Conservation (phyloP, 2,329 filamentous ascomycete species). For the Colletotrichum aenigma region DNA sequence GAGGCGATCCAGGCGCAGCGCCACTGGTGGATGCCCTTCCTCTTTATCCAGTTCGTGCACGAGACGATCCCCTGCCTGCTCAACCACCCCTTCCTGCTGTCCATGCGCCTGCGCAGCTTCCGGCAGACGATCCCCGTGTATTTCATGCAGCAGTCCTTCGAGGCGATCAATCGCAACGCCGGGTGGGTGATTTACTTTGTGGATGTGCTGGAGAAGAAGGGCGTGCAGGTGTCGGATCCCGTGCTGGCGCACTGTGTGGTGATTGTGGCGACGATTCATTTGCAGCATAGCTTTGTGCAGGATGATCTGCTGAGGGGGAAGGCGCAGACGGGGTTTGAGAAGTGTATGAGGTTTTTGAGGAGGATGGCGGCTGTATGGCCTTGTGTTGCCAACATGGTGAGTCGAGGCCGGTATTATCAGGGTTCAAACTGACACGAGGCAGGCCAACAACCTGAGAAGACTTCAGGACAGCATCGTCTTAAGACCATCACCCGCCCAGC, state of each 20-base stretch:
- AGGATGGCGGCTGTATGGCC: constrained; percentile 29
- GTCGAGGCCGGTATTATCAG: background rate
- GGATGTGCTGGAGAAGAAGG: constrained; percentile 45
- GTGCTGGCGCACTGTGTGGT: constrained; percentile 48
- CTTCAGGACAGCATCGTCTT: constrained; percentile 34
- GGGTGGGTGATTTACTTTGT: constrained; percentile 59
- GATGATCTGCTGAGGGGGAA: constrained; percentile 24
- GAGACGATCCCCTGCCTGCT: constrained; percentile 56
- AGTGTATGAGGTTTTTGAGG: constrained; percentile 28
- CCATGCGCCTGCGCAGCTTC: constrained; percentile 55
- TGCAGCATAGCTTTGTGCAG: constrained; percentile 55
- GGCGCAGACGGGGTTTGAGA: constrained; percentile 29
- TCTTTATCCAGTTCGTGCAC: constrained; percentile 57
- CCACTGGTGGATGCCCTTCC: constrained; percentile 58
- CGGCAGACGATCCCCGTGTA: constrained; percentile 56
- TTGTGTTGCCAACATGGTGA: constrained; percentile 27
- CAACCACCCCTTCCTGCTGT: constrained; percentile 58
- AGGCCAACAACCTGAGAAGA: constrained; percentile 31
- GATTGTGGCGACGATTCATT: constrained; percentile 56
- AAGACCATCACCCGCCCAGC: background rate
- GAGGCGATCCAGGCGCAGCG: constrained; percentile 47
- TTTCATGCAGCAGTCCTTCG: constrained; percentile 57
- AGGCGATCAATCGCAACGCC: constrained; percentile 53
- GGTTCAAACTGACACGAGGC: background rate
- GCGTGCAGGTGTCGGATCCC: constrained; percentile 43